Base-by-base conservation (phyloP, 225 moss, liverwort and hornwort genomes). In the Climacium dendroides region DNA sequence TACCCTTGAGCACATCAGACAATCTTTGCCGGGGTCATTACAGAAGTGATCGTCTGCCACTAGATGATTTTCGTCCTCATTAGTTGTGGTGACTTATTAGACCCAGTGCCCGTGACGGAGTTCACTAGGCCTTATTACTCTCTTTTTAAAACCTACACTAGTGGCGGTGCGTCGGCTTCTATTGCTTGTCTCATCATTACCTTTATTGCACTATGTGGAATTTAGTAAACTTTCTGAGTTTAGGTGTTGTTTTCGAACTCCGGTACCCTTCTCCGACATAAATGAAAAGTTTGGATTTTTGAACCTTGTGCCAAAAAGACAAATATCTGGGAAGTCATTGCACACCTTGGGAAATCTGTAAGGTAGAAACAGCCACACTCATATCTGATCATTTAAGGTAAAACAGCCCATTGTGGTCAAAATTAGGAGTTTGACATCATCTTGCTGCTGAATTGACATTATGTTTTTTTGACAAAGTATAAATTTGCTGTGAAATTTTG, bases 1-100 rank as follows among this genome's bases (percentile, higher is more conserved):
- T 89, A 93, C 90, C 92, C 91, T 89, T 89, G 84, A 87, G 90
- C 90, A 87, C 84, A 88, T 88, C 87, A 85, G 85, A 90, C 87
- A 91, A 85, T 88, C 67, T 61, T 55, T 78, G 86, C 86, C 86
- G 78, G 86, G 86, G 86, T 86, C 72, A 61, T 80, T 87, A 61
- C 59, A 72, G 70, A 60, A 60, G 60, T 23, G 60, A 37, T 71
- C 48, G 50, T 71, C 50, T 71, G 48, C 50, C 60, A 71, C 87
- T 48, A 80, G 60, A 17, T 48, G 80, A 28, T 80, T 61, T 47
- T 80, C 30, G 20, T 59, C 47, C n/a, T 69, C 59, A 15, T 28
- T 48, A 25, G 58, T 70, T 79, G 86, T 86, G n/a, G n/a, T 34
- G 55, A 67, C 78, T 57, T 57, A 25, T 78, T 19, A 26, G 45